Evolutionary conservation across 805 yeast genomes (phyloP).

Genomic region (Saturnispora gosingensis): DNA sequence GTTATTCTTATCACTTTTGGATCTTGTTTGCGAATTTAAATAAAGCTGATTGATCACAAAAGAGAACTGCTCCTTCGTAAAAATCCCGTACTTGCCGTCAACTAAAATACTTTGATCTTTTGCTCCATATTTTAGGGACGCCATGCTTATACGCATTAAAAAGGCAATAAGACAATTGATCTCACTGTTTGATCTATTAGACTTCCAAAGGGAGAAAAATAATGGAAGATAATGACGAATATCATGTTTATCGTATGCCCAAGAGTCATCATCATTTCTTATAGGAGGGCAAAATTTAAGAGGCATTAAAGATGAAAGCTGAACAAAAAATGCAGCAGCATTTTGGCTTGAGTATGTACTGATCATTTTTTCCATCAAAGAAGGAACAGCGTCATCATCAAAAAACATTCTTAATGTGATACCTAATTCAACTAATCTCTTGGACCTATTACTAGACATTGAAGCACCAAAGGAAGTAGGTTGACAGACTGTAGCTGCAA

Average conservation of each 20-base stretch:
- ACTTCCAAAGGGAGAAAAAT: conserved; percentile 64
- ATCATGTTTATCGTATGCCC: conserved; percentile 20
- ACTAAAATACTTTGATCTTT: conserved; percentile 24
- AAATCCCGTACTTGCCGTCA: conserved; percentile 52
- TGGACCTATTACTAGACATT: conserved; percentile 41
- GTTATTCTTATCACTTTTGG: conserved; percentile 19
- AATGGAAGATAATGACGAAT: conserved; percentile 48
- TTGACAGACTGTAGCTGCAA: conserved; percentile 32
- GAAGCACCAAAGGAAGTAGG: conserved; percentile 42
- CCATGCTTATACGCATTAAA: conserved; percentile 50
- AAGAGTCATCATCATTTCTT: conserved; percentile 10
- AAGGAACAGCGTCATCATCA: conserved; percentile 36
- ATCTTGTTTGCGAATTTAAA: conserved; percentile 19
- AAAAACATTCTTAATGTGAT: conserved; percentile 48
- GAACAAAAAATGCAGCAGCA: conserved; percentile 40
- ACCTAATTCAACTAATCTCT: conserved; percentile 42
- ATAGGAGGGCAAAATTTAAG: conserved; percentile 25
- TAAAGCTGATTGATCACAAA: conserved; percentile 47
- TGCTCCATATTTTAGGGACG: conserved; percentile 31
- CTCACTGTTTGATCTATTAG: conserved; percentile 45
- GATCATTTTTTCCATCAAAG: conserved; percentile 41
- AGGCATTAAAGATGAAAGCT: conserved; percentile 49
- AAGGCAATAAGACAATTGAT: conserved; percentile 50
- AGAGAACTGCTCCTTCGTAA: conserved; percentile 52
- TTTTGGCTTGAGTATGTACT: conserved; percentile 46